Base-by-base conservation (phyloP, 495 filamentous ascomycete genomes). In the Pyrenula massariospora region DNA sequence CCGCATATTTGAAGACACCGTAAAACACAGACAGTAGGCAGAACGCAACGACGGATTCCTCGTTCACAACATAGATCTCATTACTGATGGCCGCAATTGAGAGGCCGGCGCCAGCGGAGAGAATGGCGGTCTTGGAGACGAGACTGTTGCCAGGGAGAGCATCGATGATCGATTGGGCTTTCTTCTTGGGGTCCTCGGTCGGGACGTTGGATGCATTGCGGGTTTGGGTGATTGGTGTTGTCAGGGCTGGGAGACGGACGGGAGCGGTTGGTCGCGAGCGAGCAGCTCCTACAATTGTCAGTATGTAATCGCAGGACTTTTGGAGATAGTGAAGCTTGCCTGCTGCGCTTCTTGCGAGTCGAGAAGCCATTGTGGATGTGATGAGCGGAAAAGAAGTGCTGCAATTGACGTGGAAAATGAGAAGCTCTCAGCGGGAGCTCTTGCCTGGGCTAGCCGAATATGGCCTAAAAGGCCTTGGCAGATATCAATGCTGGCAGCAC, bases 31-130 rank as follows among this genome's bases (percentile, higher is more conserved):
- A 89, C 65, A 97, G 76, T 58, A 96, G 76, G 69, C 84, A 89
- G 75, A 99, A 78, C 55, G 87, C 86, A 63, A 94, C 87, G 65
- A 99, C 84, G 57, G 91, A 81, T 78, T 99, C 94, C 78, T 97
- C 92, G 76, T 97, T 99, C 72, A 99, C 78, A 70, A 99, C 89
- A 73, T 96, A 99, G 77, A 97, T 86, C 79, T 99, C 94, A 75
- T 95, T 99, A 85, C 87, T 92, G 77, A 99, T 91, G 66, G 93
- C 94, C 67, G 91, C 93, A 65, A 95, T 80, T 62, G 88, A 90
- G 59, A 91, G 68, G 77, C 89, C 91, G 68, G 94, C 89, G 57
- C 84, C 85, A 57, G 89, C 90, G 64, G 93, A 97, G 57, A 99
- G 83, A 71, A 95, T 88, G 66, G 94, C 94, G 60, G 89, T 90